Conservation (phyloP, 306 rosid genomes). For the Fagus crenata region DNA sequence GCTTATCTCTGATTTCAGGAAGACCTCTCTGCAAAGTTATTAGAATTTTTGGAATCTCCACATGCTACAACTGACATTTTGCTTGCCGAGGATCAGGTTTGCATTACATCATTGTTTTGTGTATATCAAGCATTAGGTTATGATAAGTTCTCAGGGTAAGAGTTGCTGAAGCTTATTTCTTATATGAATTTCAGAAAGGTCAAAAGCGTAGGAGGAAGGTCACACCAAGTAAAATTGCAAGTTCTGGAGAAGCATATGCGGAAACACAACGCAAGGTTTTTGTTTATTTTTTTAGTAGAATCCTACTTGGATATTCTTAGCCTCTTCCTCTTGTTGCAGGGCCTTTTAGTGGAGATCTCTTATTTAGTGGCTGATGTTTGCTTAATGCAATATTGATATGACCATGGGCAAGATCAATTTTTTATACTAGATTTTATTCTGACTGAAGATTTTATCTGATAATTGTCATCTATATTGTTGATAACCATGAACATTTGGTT, state of each 20-base stretch:
- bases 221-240: conserved; percentile 48
- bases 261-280: conserved; percentile 73
- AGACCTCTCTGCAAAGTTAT: conserved; percentile 74
- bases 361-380: not conserved
- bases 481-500: not conserved
- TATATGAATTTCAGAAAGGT: conserved; percentile 57
- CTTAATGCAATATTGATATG: not conserved
- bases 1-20: conserved; percentile 55
- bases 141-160: not conserved
- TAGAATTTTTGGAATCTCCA: conserved; percentile 94
- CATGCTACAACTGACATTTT: conserved; percentile 82
- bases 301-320: not conserved
- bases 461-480: not conserved
- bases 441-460: not conserved
- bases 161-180: conserved; percentile 29
- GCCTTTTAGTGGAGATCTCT: not conserved
- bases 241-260: conserved; percentile 58
- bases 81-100: conserved; percentile 91
- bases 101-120: conserved; percentile 4
- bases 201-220: conserved; percentile 72
- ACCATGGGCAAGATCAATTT: not conserved
- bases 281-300: conserved; percentile 1
- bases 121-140: not conserved
- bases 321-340: not conserved
- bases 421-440: not conserved